Conservation (phyloP, 108 stramenopile genomes). For the Pseudonitzschia multiseries region DNA sequence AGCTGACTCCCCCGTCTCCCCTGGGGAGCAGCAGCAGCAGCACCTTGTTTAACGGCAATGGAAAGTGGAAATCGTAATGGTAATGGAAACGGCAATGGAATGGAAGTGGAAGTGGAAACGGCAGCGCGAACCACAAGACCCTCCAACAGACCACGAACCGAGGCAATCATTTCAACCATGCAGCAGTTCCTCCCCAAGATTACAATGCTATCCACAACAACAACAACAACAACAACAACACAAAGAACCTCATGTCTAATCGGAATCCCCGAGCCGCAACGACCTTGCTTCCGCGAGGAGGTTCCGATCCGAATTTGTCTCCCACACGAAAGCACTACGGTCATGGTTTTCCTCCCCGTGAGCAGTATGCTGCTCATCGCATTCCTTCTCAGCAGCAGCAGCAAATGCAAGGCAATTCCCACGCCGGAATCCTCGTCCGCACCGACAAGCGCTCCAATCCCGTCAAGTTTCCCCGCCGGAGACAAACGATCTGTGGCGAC, state of each 20-base stretch:
- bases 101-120: no score
- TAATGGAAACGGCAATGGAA: no score
- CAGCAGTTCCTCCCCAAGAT: no score
- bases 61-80: neutral
- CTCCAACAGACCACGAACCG: neutral
- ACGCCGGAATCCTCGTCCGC: neutral
- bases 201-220: neutral
- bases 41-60: neutral
- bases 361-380: neutral
- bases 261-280: neutral
- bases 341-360: neutral
- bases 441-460: neutral
- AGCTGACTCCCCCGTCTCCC: neutral
- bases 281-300: neutral
- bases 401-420: no score
- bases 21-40: constrained; percentile 4
- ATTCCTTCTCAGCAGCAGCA: neutral
- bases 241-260: neutral
- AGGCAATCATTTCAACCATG: no score
- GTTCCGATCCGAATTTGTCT: neutral
- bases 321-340: neutral
- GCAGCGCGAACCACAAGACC: neutral
- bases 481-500: neutral
- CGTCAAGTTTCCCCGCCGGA: constrained; percentile 2
- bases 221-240: neutral